A percentile compares a stretch with the other conserved stretches of the same genome.
phyloP scores from a whole-genome alignment of 345 rosid species.

The Streptanthus diversifolius region DNA sequence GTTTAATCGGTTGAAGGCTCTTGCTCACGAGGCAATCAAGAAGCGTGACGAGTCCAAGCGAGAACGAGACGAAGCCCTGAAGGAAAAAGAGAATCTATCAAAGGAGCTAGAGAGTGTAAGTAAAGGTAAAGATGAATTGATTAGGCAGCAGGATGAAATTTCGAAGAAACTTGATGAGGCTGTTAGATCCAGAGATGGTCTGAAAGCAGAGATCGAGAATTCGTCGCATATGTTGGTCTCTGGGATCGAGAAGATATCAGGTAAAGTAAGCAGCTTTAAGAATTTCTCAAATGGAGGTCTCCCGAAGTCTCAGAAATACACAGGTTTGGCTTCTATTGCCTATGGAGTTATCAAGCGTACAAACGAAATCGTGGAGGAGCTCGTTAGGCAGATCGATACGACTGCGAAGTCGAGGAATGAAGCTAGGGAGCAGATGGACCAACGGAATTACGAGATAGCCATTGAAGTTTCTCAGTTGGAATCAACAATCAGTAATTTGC shows the following conservation, averaged over 20 bases:
- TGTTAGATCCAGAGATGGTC: constrained; percentile 53
- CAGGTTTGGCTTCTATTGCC: constrained; percentile 70
- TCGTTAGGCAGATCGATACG: constrained; percentile 62
- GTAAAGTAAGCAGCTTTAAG: constrained; percentile 73
- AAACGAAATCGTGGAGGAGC: constrained; percentile 92
- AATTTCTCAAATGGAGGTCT: constrained; percentile 68
- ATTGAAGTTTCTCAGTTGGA: constrained; percentile 97
- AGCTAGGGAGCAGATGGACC: constrained; percentile 88
- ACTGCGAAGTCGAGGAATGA: constrained; percentile 70
- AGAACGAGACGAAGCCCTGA: constrained; percentile 73
- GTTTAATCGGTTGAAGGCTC: constrained; percentile 64
- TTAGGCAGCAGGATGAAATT: constrained; percentile 52
- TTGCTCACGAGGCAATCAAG: constrained; percentile 80
- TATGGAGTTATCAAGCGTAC: constrained; percentile 94
- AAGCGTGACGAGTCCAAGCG: constrained; percentile 73
- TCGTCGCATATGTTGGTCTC: constrained; percentile 86
- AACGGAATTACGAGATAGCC: constrained; percentile 94
- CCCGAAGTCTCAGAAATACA: constrained; percentile 78
- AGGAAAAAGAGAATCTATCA: constrained; percentile 56
- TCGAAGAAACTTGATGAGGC: constrained; percentile 57
- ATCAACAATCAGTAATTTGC: constrained; percentile 68
- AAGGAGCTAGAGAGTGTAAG: constrained; percentile 49
- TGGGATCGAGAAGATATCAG: constrained; percentile 92
- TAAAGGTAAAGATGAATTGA: constrained; percentile 49
- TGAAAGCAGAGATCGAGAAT: constrained; percentile 72